phyloP scores from a whole-genome alignment of 2,329 filamentous ascomycete genomes.

The Akanthomyces dipterigenus region DNA sequence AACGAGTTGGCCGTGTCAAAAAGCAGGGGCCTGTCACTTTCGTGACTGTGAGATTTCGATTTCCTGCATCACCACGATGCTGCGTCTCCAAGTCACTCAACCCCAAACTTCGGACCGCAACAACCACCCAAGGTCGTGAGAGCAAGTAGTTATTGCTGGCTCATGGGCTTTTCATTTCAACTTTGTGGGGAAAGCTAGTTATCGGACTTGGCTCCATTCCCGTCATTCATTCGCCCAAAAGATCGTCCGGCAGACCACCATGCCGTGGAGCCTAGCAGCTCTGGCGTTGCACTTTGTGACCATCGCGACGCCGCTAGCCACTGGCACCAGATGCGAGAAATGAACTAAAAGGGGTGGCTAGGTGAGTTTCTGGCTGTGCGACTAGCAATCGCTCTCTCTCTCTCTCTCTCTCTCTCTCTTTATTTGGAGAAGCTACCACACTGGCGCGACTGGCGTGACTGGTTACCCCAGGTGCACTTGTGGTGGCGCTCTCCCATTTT shows the following conservation, averaged over 20 bases:
- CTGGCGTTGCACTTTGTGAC: not conserved
- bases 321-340: not conserved
- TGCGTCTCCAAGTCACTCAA: no score
- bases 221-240: not conserved
- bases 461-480: not conserved
- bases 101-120: no score
- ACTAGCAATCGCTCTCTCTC: not conserved
- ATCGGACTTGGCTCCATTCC: not conserved
- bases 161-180: no score
- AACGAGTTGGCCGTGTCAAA: no score
- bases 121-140: no score
- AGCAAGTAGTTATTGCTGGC: no score
- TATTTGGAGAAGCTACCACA: no score
- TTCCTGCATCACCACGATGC: no score
- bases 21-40: no score
- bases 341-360: not conserved
- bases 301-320: not conserved
- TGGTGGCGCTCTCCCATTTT: not conserved
- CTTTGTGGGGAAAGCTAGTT: not conserved
- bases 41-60: no score
- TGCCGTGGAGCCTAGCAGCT: not conserved
- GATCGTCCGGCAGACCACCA: not conserved
- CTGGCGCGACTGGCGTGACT: no score
- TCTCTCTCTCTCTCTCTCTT: not conserved
- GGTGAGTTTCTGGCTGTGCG: not conserved